Evolutionary conservation across 768 basidiomycete species (phyloP).

Genomic region (Plicaturopsis crispa): DNA sequence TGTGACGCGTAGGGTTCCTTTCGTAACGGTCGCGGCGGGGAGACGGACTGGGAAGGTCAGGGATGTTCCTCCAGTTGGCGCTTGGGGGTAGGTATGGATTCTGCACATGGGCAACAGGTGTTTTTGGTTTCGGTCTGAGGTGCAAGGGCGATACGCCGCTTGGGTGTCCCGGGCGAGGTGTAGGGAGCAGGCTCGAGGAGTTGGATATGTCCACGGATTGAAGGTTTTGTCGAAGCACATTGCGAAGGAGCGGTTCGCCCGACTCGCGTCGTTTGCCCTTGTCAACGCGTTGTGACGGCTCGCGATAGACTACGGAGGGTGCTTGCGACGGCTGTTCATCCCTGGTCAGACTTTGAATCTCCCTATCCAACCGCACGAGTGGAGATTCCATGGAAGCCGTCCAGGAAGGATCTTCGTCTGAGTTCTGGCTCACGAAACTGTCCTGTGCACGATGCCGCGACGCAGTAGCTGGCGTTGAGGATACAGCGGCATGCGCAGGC

Average conservation of each 20-base stretch:
- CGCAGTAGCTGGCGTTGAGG: constrained; percentile 69
- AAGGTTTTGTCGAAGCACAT: constrained; percentile 44
- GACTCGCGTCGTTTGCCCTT: constrained; percentile 40
- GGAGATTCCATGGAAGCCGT: constrained; percentile 70
- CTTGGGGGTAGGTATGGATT: constrained; percentile 58
- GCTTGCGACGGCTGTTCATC: constrained; percentile 25
- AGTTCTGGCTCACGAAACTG: constrained; percentile 27
- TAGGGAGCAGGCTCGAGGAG: constrained; percentile 18
- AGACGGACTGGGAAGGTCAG: constrained; percentile 53
- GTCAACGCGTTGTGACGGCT: constrained; percentile 18
- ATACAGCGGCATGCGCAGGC: constrained; percentile 62
- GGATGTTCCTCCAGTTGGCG: constrained; percentile 3
- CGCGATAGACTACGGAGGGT: neutral
- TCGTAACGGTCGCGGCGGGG: constrained; percentile 40
- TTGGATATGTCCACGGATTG: constrained; percentile 17
- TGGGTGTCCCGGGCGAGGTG: constrained; percentile 26
- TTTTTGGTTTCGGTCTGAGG: constrained; percentile 43
- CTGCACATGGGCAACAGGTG: constrained; percentile 43
- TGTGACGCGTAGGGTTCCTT: constrained; percentile 23
- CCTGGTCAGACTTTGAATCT: constrained; percentile 47
- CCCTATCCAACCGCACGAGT: constrained; percentile 55
- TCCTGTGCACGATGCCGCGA: constrained; percentile 25
- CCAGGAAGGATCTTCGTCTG: constrained; percentile 57
- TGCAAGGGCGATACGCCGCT: constrained; percentile 42
- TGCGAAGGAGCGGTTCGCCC: constrained; percentile 34